Conservation (phyloP, 306 rosid genomes). For the Trifolium repens region DNA sequence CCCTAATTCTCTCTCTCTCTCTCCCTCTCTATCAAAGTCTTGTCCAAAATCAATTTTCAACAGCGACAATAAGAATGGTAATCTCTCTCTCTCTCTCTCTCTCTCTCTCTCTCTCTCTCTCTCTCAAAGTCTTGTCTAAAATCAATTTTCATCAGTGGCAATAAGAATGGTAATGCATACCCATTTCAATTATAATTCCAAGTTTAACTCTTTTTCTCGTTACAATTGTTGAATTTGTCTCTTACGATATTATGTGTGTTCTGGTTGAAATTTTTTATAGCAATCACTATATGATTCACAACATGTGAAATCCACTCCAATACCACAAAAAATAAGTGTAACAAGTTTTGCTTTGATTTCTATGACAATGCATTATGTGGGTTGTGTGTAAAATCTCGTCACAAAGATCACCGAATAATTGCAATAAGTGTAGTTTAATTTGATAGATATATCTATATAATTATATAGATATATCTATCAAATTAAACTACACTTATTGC, state of each 20-base stretch:
- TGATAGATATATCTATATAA: neutral
- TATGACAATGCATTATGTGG: neutral
- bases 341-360: too few species aligned
- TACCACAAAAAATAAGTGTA: too few species aligned
- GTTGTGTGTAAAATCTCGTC: neutral
- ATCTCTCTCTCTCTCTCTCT: too few species aligned
- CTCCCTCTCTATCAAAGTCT: too few species aligned
- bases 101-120: too few species aligned
- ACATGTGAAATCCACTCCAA: too few species aligned
- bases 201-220: neutral
- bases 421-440: neutral
- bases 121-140: too few species aligned
- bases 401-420: neutral
- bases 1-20: too few species aligned
- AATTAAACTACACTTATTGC: too few species aligned
- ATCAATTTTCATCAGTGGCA: too few species aligned
- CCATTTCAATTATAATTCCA: neutral
- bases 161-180: neutral
- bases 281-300: neutral
- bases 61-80: too few species aligned
- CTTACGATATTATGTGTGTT: neutral
- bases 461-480: neutral
- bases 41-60: too few species aligned
- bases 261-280: neutral
- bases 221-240: neutral